Conservation (phyloP, 208 protist species). For the Tritrichomonas foetus region DNA sequence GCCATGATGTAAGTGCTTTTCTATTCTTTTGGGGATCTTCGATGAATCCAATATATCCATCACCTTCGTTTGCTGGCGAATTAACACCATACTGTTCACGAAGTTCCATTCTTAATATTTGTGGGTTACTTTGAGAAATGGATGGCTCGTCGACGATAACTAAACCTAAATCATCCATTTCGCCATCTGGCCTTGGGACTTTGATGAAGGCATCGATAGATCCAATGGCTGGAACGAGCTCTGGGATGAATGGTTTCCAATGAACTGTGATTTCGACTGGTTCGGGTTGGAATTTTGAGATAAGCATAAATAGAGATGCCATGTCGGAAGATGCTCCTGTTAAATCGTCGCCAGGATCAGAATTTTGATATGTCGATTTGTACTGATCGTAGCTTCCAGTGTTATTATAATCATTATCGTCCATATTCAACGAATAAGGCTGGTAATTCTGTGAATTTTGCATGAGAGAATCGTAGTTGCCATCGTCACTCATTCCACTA, state of each 20-base stretch:
- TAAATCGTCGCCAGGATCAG: too few relatives aligned
- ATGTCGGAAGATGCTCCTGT: neutral
- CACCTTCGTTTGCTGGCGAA: conserved; percentile 3
- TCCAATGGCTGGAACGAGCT: neutral
- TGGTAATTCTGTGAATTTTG: too few relatives aligned
- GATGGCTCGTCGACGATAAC: neutral
- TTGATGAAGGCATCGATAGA: conserved; percentile 5
- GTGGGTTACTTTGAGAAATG: neutral
- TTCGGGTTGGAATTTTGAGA: conserved; percentile 11
- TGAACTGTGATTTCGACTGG: neutral
- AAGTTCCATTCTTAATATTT: neutral
- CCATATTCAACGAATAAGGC: too few relatives aligned
- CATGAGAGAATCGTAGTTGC: too few relatives aligned
- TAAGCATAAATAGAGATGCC: neutral
- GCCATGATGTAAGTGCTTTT: neutral
- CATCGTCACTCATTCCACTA: too few relatives aligned
- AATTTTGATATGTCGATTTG: too few relatives aligned
- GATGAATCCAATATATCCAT: conserved; percentile 16
- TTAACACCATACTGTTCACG: neutral
- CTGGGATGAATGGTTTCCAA: conserved; percentile 1
- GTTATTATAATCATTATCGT: too few relatives aligned
- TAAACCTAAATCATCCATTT: neutral
- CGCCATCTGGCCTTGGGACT: conserved; percentile 14
- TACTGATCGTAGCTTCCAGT: too few relatives aligned
- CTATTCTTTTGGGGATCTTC: neutral